Conservation (phyloP, 2,329 filamentous ascomycete genomes). For the Ophiostoma sp. region DNA sequence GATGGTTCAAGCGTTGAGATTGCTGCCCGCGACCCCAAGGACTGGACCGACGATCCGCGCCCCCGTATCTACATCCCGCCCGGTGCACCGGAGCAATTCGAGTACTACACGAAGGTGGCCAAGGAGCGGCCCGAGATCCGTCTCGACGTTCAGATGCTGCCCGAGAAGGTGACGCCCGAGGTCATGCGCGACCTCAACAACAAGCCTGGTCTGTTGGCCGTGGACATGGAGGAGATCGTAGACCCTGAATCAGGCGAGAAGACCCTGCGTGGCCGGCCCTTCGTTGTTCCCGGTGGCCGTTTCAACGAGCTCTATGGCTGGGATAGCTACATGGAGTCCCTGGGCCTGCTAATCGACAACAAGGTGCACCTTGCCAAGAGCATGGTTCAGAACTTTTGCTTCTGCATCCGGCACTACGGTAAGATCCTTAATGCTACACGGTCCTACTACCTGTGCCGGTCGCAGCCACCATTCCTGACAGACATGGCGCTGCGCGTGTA, state of each 20-base stretch:
- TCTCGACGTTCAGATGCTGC: slow-evolving; percentile 77
- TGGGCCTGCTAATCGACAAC: slow-evolving; percentile 81
- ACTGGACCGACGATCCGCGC: slow-evolving; percentile 85
- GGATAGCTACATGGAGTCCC: slow-evolving; percentile 98
- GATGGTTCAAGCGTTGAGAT: slow-evolving; percentile 82
- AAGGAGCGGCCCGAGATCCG: slow-evolving; percentile 73
- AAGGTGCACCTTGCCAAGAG: slow-evolving; percentile 81
- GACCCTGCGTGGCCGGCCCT: slow-evolving; percentile 74
- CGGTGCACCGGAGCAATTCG: slow-evolving; percentile 78
- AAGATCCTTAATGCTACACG: slow-evolving; percentile 97
- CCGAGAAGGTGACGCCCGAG: slow-evolving; percentile 70
- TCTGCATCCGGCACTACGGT: slow-evolving; percentile 96
- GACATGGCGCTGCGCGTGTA: slow-evolving; percentile 95
- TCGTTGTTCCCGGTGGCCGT: slow-evolving; percentile 92
- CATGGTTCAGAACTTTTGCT: slow-evolving; percentile 96
- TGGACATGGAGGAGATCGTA: slow-evolving; percentile 74
- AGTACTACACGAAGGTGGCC: slow-evolving; percentile 81
- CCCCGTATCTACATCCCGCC: slow-evolving; percentile 87
- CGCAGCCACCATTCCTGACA: slow-evolving; percentile 92
- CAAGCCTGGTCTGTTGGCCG: slow-evolving; percentile 81
- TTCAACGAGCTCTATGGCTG: slow-evolving; percentile 99
- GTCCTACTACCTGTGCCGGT: slow-evolving; percentile 89
- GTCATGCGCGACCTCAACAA: slow-evolving; percentile 77
- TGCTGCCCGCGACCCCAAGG: slow-evolving; percentile 85
- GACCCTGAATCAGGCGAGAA: slow-evolving; percentile 64